phyloP scores from a whole-genome alignment of 495 filamentous ascomycete species.

The Xylaria cubensis region DNA sequence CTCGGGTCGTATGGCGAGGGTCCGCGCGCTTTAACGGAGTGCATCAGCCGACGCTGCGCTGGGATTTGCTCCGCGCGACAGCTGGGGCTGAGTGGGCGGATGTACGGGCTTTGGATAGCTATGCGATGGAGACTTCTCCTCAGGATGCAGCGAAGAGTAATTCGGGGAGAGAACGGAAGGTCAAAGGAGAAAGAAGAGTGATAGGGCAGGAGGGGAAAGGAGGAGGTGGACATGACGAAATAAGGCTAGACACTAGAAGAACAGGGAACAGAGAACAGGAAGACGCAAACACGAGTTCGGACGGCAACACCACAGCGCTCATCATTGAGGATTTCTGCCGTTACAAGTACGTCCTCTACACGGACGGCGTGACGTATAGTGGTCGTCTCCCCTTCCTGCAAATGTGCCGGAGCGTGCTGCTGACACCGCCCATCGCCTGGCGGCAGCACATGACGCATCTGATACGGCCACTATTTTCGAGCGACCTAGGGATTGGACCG shows the following conservation, averaged over 20 bases:
- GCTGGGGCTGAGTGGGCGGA: slow-evolving; percentile 52
- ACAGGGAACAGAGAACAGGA: background rate
- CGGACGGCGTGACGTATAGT: slow-evolving; percentile 58
- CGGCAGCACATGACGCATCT: slow-evolving; percentile 46
- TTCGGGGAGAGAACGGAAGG: background rate
- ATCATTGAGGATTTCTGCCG: slow-evolving; percentile 44
- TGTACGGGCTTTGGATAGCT: slow-evolving; percentile 49
- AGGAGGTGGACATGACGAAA: background rate
- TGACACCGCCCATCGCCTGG: slow-evolving; percentile 43
- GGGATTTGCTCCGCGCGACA: slow-evolving; percentile 37
- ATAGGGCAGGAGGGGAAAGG: background rate
- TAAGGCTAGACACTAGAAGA: too few relatives aligned
- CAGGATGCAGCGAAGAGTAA: background rate
- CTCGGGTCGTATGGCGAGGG: slow-evolving; percentile 16
- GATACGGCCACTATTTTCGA: slow-evolving; percentile 38
- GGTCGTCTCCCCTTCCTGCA: slow-evolving; percentile 49
- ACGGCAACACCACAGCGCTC: slow-evolving; percentile 31
- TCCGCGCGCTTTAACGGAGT: slow-evolving; percentile 37
- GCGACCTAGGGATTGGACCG: slow-evolving; percentile 8
- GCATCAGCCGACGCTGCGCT: slow-evolving; percentile 33
- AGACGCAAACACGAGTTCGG: slow-evolving; percentile 4
- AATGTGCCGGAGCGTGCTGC: slow-evolving; percentile 41
- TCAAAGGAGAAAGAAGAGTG: background rate
- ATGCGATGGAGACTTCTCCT: background rate
- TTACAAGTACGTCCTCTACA: slow-evolving; percentile 49